These are phyloP conservation scores for Vaccinium vitisidaea DNA, from an alignment of 148 eudicot species.

Conservation along the genomic window DNA sequence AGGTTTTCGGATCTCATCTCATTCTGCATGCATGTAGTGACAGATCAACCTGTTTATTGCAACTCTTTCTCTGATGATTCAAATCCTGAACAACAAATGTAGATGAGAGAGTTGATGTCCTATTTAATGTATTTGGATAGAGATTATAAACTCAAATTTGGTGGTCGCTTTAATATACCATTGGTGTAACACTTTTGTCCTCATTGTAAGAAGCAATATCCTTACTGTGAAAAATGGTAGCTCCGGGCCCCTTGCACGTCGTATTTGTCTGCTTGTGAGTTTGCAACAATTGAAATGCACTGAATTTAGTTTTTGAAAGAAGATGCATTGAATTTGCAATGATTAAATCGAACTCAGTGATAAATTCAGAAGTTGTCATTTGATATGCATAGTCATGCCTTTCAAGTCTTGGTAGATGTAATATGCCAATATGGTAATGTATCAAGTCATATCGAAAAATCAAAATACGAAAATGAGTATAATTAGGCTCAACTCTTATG, in stretches of 20 bases:
- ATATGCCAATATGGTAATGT: not conserved
- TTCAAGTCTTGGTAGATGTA: not conserved
- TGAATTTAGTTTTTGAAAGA: not conserved
- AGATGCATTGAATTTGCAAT: not conserved
- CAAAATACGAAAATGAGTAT: not conserved
- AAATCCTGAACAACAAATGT: not conserved
- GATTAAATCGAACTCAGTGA: not conserved
- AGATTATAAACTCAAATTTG: not conserved
- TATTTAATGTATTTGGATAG: not conserved
- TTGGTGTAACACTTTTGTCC: not conserved
- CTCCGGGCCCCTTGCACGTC: not conserved
- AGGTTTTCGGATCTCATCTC: constrained; percentile 10
- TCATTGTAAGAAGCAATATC: not conserved
- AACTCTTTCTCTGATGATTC: not conserved
- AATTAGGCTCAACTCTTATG: not conserved
- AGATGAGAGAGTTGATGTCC: not conserved
- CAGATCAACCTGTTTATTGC: not conserved
- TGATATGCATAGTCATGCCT: not conserved
- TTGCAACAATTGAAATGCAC: not conserved
- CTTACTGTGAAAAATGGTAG: not conserved
- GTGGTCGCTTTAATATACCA: not conserved
- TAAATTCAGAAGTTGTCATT: not conserved
- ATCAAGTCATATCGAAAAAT: not conserved
- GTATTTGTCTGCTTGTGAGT: not conserved
- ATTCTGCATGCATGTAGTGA: not conserved